phyloP scores from a whole-genome alignment of 2,329 filamentous ascomycete genomes.

The Ophiocordyceps polyrhachis-furcata region DNA sequence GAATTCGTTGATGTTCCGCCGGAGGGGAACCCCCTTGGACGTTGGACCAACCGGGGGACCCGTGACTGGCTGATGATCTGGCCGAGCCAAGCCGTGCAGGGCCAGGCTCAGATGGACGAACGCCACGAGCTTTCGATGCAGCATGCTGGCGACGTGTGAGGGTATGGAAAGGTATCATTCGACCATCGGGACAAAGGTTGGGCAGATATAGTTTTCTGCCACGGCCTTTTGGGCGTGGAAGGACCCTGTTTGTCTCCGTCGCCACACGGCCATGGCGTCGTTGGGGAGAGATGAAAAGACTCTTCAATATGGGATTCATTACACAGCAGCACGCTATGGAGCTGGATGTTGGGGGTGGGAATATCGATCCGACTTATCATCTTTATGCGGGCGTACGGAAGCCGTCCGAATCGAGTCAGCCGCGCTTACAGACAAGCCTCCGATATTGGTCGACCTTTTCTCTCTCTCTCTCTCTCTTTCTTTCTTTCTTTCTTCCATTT shows the following conservation, averaged over 20 bases:
- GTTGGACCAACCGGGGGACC: background rate
- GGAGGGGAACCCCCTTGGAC: background rate
- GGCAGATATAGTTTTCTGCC: background rate
- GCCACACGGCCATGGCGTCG: background rate
- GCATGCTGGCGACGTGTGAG: background rate
- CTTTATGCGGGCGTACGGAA: background rate
- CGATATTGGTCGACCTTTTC: no score
- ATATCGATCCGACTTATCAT: background rate
- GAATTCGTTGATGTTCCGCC: conserved; percentile 1
- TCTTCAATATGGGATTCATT: no score
- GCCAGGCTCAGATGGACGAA: background rate
- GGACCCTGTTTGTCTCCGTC: background rate
- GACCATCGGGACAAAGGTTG: background rate
- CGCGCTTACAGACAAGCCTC: background rate
- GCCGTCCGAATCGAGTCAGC: background rate
- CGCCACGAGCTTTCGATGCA: background rate
- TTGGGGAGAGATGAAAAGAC: no score
- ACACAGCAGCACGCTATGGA: background rate
- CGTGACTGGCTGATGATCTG: background rate
- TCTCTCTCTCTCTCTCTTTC: no score
- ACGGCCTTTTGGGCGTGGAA: no score
- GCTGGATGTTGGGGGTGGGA: no score
- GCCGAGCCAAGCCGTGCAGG: background rate
- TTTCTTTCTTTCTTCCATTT: no score
- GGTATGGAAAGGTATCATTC: background rate